A percentile compares a stretch with the other conserved stretches of the same genome.
phyloP scores from a whole-genome alignment of 371 early-diverging fungal genomes.

The Circinella minor region DNA sequence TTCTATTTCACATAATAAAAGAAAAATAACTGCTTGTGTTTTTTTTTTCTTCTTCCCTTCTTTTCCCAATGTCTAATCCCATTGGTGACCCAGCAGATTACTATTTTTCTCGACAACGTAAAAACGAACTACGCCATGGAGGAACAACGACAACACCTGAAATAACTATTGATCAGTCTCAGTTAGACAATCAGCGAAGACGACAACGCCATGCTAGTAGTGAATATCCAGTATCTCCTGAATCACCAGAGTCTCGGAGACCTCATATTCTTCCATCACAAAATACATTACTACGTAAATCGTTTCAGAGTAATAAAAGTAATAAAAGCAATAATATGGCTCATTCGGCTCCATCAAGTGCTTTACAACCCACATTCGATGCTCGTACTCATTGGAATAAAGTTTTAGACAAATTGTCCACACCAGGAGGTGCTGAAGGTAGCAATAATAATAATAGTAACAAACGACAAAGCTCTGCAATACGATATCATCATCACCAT shows the following conservation, averaged over 20 bases:
- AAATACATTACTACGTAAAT: background rate
- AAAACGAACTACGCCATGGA: background rate
- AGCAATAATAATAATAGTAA: background rate
- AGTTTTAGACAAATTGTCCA: background rate
- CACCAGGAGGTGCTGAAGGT: background rate
- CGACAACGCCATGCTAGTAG: background rate
- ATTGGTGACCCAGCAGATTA: slow-evolving; percentile 44
- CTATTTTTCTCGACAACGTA: slow-evolving; percentile 13
- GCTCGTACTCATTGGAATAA: background rate
- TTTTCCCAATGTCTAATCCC: slow-evolving; percentile 36
- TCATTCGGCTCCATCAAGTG: no score
- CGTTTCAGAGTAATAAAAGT: background rate
- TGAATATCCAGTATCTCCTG: background rate
- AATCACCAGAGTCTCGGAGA: background rate
- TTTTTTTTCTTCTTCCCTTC: background rate
- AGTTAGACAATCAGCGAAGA: background rate
- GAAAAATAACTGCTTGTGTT: no score
- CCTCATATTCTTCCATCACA: background rate
- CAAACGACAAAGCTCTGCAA: background rate
- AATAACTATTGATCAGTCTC: slow-evolving; percentile 10
- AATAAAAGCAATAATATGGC: background rate
- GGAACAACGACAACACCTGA: slow-evolving; percentile 4
- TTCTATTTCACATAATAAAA: no score
- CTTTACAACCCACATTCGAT: background rate
- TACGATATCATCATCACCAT: slow-evolving; percentile 1